These are phyloP conservation scores for Tolypocladium paradoxum DNA, from an alignment of 2,329 filamentous ascomycete species.

Conservation along the genomic window DNA sequence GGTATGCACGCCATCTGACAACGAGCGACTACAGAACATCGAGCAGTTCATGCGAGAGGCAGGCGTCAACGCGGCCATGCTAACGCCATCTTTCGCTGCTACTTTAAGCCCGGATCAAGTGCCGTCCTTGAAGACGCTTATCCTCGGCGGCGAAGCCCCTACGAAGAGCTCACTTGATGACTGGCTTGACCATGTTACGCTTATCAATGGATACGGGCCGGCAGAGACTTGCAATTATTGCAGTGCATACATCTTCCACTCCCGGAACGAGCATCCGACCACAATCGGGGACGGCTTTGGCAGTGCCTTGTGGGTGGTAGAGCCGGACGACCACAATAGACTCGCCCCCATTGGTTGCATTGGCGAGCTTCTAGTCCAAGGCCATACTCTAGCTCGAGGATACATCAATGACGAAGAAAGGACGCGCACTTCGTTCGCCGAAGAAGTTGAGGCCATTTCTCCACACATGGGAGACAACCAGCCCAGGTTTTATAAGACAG, in stretches of 20 bases:
- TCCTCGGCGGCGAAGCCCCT: conserved; percentile 7
- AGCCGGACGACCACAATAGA: conserved; percentile 6
- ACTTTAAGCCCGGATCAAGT: conserved; percentile 7
- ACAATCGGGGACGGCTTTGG: conserved; percentile 6
- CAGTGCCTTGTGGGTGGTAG: conserved; percentile 10
- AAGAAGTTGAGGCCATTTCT: not conserved
- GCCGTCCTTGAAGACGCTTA: conserved; percentile 4
- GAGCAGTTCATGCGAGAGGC: not conserved
- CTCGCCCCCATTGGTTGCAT: conserved; percentile 8
- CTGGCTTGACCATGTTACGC: conserved; percentile 7
- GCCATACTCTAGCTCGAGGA: conserved; percentile 31
- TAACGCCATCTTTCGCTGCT: conserved; percentile 1
- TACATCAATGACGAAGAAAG: conserved; percentile 29
- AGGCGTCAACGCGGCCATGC: not conserved
- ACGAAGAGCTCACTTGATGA: conserved; percentile 1
- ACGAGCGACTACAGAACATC: conserved; percentile 5
- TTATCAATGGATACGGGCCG: conserved; percentile 10
- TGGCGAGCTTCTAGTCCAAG: conserved; percentile 12
- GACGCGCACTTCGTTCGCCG: conserved; percentile 17
- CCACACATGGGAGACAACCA: not conserved
- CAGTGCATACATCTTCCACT: not conserved
- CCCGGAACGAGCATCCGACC: not conserved
- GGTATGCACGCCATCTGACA: conserved; percentile 11
- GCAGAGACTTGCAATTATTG: conserved; percentile 8
- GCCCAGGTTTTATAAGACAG: conserved; percentile 13